Evolutionary conservation across 2,329 filamentous ascomycete species (phyloP), one percentile per base, ranked within the genome.

Genomic region (Zarea fungicola): DNA sequence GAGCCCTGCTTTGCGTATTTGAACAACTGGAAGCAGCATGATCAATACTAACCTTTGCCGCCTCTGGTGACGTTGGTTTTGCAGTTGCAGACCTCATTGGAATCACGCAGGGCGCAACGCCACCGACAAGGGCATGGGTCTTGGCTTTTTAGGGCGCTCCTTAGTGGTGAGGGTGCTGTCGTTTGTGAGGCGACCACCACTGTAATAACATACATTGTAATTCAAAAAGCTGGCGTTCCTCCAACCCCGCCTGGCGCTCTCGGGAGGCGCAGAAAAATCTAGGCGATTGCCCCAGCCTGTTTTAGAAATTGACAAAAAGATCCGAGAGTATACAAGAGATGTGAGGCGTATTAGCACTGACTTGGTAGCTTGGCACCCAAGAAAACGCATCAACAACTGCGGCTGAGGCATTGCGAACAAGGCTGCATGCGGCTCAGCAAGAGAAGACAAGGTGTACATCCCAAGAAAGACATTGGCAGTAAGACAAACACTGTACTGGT

Each of bases 181-280:
- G n/a, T n/a, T n/a, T n/a, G n/a, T n/a, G n/a, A n/a, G n/a, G n/a
- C n/a, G n/a, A n/a, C n/a, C n/a, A n/a, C n/a, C n/a, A n/a, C n/a
- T n/a, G n/a, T n/a, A n/a, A n/a, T n/a, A n/a, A n/a, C n/a, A n/a
- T n/a, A n/a, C n/a, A n/a, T n/a, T n/a, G n/a, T n/a, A n/a, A n/a
- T n/a, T n/a, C n/a, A n/a, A n/a, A 37, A 21, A 14, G 19, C 35
- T 25, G 18, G 22, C 14, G 35, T 21, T 23, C n/a, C n/a, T n/a
- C n/a, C n/a, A n/a, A n/a, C n/a, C n/a, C n/a, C 39, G 8, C 34
- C 16, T 39, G 43, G 43, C 25, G 43, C 34, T 37, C 34, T 46
- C 43, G 43, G 43, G 34, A 46, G 43, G 43, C 43, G 43, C 13
- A 23, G 34, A 18, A 18, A 28, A 37, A 32, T 13, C 36, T 40